A percentile compares a stretch with the other conserved stretches of the same genome.
Evolutionary conservation across 2,329 filamentous ascomycete species (phyloP).

Genomic region (Leptographium galeiforme): DNA sequence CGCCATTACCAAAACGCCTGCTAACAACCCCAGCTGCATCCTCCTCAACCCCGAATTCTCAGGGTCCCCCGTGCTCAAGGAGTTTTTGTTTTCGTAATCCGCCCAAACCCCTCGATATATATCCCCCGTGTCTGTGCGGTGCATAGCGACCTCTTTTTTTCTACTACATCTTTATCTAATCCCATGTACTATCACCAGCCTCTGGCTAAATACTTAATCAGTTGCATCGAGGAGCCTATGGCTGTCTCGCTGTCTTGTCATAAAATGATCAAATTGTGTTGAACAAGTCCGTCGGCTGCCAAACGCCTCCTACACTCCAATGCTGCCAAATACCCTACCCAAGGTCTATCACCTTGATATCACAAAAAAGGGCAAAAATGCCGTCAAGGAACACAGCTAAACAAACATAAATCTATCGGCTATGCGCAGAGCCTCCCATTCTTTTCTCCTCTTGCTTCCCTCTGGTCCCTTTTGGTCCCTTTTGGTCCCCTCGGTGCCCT

Average conservation of each 20-base stretch:
- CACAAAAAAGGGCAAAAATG: not conserved
- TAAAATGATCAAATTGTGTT: not conserved
- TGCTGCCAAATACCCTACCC: not conserved
- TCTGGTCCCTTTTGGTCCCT: not conserved
- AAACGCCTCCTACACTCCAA: not conserved
- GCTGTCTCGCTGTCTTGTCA: too few species aligned
- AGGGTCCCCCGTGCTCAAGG: conserved; percentile 77
- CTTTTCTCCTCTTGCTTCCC: not conserved
- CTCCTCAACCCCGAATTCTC: conserved; percentile 89
- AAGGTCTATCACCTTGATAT: not conserved
- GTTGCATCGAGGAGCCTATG: too few species aligned
- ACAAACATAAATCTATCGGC: conserved; percentile 11
- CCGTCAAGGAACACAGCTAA: not conserved
- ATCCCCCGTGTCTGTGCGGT: not conserved
- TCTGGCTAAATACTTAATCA: too few species aligned
- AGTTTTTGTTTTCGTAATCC: conserved; percentile 57
- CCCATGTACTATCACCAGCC: too few species aligned
- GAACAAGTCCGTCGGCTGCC: not conserved
- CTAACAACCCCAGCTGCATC: conserved; percentile 52
- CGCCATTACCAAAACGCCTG: not conserved
- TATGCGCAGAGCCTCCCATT: not conserved
- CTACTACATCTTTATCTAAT: not conserved
- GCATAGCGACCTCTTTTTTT: not conserved
- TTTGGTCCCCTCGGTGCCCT: not conserved
- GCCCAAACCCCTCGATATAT: not conserved